Percentiles rank a stretch among this genome's conserved stretches.
phyloP scores from a whole-genome alignment of 345 rosid species.

The Populus alba region DNA sequence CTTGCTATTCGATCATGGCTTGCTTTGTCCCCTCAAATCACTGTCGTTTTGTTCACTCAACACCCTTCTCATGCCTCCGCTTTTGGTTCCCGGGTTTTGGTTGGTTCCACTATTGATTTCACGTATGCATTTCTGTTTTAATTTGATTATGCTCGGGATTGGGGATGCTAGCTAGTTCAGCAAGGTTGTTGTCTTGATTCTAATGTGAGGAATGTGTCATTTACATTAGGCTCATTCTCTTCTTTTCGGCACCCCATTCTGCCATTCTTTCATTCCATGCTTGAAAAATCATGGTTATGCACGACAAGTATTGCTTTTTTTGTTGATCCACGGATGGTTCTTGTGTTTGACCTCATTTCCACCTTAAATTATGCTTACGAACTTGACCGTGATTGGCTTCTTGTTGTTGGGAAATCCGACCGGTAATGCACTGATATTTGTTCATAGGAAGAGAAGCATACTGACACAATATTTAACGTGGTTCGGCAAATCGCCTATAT shows the following conservation, averaged over 20 bases:
- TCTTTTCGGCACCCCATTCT: conserved; percentile 53
- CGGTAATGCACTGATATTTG: no score
- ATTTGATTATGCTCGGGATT: not conserved
- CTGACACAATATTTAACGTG: no score
- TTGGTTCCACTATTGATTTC: conserved; percentile 70
- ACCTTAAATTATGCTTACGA: conserved; percentile 52
- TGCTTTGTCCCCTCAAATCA: conserved; percentile 61
- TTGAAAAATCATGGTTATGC: conserved; percentile 50
- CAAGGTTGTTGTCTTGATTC: not conserved
- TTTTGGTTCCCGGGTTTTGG: conserved; percentile 57
- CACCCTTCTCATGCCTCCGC: conserved; percentile 49
- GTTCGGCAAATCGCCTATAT: no score
- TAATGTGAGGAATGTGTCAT: not conserved
- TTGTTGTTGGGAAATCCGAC: no score
- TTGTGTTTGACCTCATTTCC: conserved; percentile 55
- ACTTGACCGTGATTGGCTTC: conserved; percentile 68
- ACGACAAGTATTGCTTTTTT: conserved; percentile 55
- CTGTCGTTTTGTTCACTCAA: conserved; percentile 62
- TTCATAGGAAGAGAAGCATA: no score
- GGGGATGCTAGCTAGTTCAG: not conserved
- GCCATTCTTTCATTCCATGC: conserved; percentile 88
- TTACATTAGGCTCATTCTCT: not conserved
- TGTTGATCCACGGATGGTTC: conserved; percentile 50
- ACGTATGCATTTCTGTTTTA: conserved; percentile 48
- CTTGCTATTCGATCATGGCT: conserved; percentile 78